Evolutionary conservation across 1,284 basidiomycete species (phyloP), one percentile per base, ranked within the genome.

Genomic region (Trichosporon asahii): DNA sequence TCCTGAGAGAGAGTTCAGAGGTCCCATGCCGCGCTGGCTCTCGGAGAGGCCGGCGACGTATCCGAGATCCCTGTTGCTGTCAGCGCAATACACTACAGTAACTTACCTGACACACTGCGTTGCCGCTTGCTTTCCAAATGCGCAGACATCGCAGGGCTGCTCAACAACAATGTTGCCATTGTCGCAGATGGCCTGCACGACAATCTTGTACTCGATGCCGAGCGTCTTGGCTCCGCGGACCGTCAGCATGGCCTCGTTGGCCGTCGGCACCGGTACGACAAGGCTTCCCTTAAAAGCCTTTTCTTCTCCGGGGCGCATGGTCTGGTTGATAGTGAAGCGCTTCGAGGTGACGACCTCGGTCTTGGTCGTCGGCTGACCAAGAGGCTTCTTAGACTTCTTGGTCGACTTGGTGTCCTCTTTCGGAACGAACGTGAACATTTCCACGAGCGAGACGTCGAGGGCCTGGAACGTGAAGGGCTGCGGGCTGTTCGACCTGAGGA

Each of bases 361-460:
- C 90, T 90, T 76, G 23, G 80, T 87, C 87, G 80, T 91, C 88
- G 67, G 88, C 85, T 68, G 92, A 84, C 70, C 85, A 83, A 64
- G 84, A 76, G 31, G 85, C 83, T 80, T 87, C 86, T 44, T 85
- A 85, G 78, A 89, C 87, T 6, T 91, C 33, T 75, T 75, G 9
- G 66, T 25, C 40, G 68, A 73, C 5, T 65, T 27, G 31, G 7
- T 9, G 37, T 66, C 70, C 6, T 15, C 11, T 7, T 5, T 29
- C 21, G 49, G 23, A n/a, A 15, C 31, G 25, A 35, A 31, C 5
- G 82, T 83, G 33, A 89, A 89, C 1, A 89, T 87, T 80, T 95
- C 93, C 73, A 88, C 88, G 46, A 95, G 85, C 2, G 87, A 87
- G 74, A 93, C 88, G 78, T 94, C 92, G 77, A 93, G 94, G 1